Base-by-base conservation (phyloP, 805 yeast genomes). In the Candida patagonica region DNA sequence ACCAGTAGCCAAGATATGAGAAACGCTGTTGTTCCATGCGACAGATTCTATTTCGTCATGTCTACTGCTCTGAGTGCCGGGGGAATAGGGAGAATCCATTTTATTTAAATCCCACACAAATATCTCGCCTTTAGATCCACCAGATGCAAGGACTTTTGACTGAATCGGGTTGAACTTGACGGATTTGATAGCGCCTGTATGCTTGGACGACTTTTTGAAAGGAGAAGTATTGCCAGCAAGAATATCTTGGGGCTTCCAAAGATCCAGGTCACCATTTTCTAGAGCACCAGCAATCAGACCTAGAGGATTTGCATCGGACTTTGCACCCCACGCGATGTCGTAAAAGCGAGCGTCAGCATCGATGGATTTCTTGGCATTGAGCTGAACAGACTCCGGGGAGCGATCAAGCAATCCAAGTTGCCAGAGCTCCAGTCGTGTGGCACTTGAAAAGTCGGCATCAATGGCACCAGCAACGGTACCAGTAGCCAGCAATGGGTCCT, bases 401-500 rank as follows among this genome's bases (percentile, higher is more conserved):
- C 55, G 57, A 45, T 62, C 65, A 30, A 49, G 42, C 36, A 61
- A 50, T 42, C 60, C 53, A 7, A 83, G 70, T 45, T 81, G 78
- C 83, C 94, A 81, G 44, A 92, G 67, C 52, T 86, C 88, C 42
- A 92, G 64, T n/a, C 72, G 62, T 1, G 96, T 77, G 22, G 78
- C 70, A 16, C 92, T 76, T 30, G 88, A 78, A 61, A 88, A 88
- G 56, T 80, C 78, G 31, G 82, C 83, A 57, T 86, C 96, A 52
- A 92, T 81, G 10, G 96, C 94, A 6, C 97, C 97, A 0, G 97
- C 88, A n/a, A 85, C 82, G 0, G 96, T 82, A 17, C 96, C 98
- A 1, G 95, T 76, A 17, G 87, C 96, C 49, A 92, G 58, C 40
- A 74, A 62, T 13, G 96, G 96, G 45, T 77, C 63, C 39, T 60